Conservation (phyloP, 2,329 filamentous ascomycete species). For the Alternaria ethzedia region DNA sequence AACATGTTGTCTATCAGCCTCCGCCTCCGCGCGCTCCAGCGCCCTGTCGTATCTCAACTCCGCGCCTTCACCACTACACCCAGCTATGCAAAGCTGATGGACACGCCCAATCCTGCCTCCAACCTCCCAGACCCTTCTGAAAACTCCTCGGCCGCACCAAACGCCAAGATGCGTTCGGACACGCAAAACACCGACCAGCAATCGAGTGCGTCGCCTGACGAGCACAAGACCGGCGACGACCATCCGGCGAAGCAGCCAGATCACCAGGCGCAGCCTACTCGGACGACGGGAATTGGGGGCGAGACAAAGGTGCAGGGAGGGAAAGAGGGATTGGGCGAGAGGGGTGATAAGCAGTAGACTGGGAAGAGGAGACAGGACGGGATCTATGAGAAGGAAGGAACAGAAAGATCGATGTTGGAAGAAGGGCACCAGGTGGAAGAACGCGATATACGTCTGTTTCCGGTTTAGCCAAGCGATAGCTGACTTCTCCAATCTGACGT, state of each 20-base stretch:
- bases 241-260: conserved; percentile 50
- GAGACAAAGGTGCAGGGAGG: conserved; percentile 38
- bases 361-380: not conserved
- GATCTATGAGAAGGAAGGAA: not conserved
- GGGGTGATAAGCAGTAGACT: conserved; percentile 13
- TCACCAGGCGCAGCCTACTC: conserved; percentile 35
- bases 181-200: conserved; percentile 38
- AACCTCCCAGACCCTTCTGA: conserved; percentile 26
- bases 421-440: not conserved
- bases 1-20: not conserved
- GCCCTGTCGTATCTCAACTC: not conserved
- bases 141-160: conserved; percentile 31
- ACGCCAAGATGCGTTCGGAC: conserved; percentile 27
- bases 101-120: conserved; percentile 19
- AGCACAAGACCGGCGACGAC: conserved; percentile 38
- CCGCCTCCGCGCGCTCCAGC: conserved; percentile 9
- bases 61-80: conserved; percentile 15
- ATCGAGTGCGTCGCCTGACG: conserved; percentile 39
- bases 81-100: conserved; percentile 20
- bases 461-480: not conserved
- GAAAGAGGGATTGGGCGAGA: conserved; percentile 38
- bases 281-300: conserved; percentile 45
- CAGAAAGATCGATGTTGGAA: not conserved
- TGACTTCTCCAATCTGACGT: not conserved
- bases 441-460: not conserved